Percentiles rank a stretch among this genome's conserved stretches.
Evolutionary conservation across 306 rosid species (phyloP).

Genomic region (Gastrolobium villosum): DNA sequence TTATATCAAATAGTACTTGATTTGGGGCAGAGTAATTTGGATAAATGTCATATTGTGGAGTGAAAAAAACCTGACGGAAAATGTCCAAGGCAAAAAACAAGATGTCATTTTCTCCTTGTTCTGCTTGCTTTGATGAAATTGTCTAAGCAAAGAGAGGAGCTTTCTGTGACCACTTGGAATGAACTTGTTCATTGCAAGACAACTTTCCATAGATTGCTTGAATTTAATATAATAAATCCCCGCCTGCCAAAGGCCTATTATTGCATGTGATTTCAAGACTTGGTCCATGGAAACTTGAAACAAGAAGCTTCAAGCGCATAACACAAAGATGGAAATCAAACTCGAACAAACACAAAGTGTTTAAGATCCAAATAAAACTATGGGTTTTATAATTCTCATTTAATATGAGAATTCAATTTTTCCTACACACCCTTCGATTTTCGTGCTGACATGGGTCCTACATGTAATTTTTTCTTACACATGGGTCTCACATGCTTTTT

Average conservation of each 20-base stretch:
- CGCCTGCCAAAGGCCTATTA: not conserved
- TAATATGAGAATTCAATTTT: too few relatives aligned
- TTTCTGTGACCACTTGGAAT: not conserved
- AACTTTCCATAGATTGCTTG: not conserved
- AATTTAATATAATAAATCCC: not conserved
- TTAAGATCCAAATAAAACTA: too few relatives aligned
- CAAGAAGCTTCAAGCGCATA: too few relatives aligned
- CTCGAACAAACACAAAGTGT: too few relatives aligned
- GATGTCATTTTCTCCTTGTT: conserved; percentile 28
- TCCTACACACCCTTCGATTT: too few relatives aligned
- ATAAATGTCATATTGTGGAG: not conserved
- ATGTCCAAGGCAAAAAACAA: not conserved
- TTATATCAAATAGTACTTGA: not conserved
- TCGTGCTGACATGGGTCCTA: too few relatives aligned
- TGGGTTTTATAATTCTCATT: too few relatives aligned
- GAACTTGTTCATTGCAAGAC: not conserved
- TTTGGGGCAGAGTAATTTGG: not conserved
- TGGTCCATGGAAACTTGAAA: not conserved
- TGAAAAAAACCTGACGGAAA: not conserved
- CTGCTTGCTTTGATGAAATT: conserved; percentile 1
- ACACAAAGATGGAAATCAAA: too few relatives aligned
- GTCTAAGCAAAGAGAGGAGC: conserved; percentile 21
- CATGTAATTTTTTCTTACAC: too few relatives aligned
- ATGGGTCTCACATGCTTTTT: too few relatives aligned
- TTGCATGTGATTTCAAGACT: not conserved